phyloP scores from a whole-genome alignment of 345 rosid genomes.

The Isatis tinctoria region DNA sequence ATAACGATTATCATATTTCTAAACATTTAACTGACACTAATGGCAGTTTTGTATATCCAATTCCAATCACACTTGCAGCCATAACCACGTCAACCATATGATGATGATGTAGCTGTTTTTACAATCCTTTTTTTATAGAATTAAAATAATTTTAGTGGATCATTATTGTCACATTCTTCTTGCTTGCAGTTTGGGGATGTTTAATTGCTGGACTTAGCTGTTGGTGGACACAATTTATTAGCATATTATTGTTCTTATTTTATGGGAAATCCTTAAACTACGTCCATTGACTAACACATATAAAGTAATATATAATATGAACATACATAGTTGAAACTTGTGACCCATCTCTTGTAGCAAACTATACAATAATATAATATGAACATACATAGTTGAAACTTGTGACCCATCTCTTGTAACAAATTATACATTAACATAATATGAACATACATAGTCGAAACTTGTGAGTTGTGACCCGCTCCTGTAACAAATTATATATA shows the following conservation, averaged over 20 bases:
- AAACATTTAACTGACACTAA: not conserved
- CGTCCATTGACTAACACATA: not conserved
- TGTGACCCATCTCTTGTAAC: not conserved
- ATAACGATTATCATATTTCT: not conserved
- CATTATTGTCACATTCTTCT: constrained; percentile 16
- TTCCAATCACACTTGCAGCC: not conserved
- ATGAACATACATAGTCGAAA: not conserved
- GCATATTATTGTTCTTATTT: not conserved
- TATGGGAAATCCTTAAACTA: not conserved
- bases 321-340: not conserved
- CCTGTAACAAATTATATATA: not conserved
- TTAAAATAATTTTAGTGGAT: not conserved
- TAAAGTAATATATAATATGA: not conserved
- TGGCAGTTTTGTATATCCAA: not conserved
- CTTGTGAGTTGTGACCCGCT: not conserved
- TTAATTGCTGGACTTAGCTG: constrained; percentile 18
- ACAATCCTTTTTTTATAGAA: not conserved
- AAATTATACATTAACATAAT: not conserved
- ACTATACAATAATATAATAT: not conserved
- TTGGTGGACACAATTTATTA: not conserved
- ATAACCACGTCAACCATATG: not conserved
- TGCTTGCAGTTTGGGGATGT: constrained; percentile 15
- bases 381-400: not conserved
- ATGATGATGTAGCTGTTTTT: not conserved
- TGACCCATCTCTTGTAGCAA: not conserved